phyloP scores from a whole-genome alignment of 2,329 filamentous ascomycete species.

The Graphium sp. region DNA sequence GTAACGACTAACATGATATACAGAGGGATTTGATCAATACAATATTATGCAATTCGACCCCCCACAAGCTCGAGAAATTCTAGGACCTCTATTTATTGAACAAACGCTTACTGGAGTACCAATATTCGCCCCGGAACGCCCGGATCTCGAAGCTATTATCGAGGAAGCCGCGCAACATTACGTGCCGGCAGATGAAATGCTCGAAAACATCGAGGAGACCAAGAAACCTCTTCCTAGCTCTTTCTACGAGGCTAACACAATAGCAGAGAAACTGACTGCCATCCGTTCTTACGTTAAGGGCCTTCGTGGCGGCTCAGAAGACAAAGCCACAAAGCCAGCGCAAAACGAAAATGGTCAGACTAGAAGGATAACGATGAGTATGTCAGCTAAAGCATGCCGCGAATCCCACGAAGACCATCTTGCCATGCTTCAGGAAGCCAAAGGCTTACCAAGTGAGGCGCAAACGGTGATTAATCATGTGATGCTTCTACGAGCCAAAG shows the following conservation, averaged over 20 bases:
- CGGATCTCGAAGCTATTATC: slow-evolving; percentile 21
- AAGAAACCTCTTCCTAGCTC: slow-evolving; percentile 18
- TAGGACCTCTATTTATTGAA: slow-evolving; percentile 36
- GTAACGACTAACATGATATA: too few species aligned
- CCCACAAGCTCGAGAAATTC: slow-evolving; percentile 30
- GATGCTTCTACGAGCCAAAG: slow-evolving; percentile 42
- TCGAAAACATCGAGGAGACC: slow-evolving; percentile 19
- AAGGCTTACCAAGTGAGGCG: slow-evolving; percentile 29
- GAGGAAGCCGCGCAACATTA: slow-evolving; percentile 20
- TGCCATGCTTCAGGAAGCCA: slow-evolving; percentile 22
- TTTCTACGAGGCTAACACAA: slow-evolving; percentile 21
- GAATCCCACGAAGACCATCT: slow-evolving; percentile 41
- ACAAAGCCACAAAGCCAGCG: slow-evolving; percentile 3
- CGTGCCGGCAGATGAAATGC: slow-evolving; percentile 13
- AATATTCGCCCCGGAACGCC: slow-evolving; percentile 37
- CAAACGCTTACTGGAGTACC: slow-evolving; percentile 34
- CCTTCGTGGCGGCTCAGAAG: too few species aligned
- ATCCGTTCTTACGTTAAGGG: slow-evolving; percentile 21
- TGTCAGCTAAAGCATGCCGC: slow-evolving; percentile 23
- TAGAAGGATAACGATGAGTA: slow-evolving; percentile 5
- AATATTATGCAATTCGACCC: slow-evolving; percentile 41
- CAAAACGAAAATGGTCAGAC: slow-evolving; percentile 1
- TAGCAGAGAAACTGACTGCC: slow-evolving; percentile 30
- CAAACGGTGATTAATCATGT: slow-evolving; percentile 36
- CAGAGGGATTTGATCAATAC: slow-evolving; percentile 34